Percentiles rank a stretch among this genome's conserved stretches.
phyloP scores from a whole-genome alignment of 2,329 filamentous ascomycete species.

The Fusarium cyanostomum region DNA sequence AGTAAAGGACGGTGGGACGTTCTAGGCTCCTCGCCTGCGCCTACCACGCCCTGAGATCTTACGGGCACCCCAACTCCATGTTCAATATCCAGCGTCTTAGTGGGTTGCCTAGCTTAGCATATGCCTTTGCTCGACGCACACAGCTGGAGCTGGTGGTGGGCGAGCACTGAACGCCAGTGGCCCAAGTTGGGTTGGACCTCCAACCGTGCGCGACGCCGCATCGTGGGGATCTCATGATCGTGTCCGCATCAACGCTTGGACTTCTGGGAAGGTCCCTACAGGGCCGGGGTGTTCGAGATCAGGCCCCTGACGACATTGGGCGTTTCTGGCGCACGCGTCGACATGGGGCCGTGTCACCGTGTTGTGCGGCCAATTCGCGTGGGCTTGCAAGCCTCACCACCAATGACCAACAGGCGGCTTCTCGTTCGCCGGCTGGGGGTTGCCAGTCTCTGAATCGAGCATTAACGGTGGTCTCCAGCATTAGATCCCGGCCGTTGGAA shows the following conservation, averaged over 20 bases:
- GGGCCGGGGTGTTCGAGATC: conserved; percentile 31
- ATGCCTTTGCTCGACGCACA: conserved; percentile 4
- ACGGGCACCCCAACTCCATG: conserved; percentile 14
- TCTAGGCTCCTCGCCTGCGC: conserved; percentile 37
- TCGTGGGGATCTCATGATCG: conserved; percentile 43
- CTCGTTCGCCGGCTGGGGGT: conserved; percentile 20
- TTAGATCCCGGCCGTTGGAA: conserved; percentile 35
- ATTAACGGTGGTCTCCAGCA: conserved; percentile 15
- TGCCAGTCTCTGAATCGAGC: conserved; percentile 18
- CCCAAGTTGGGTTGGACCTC: conserved; percentile 14
- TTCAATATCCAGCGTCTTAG: conserved; percentile 1
- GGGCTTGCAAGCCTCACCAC: conserved; percentile 9
- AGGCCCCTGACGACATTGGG: conserved; percentile 35
- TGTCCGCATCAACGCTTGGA: conserved; percentile 25
- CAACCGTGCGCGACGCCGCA: conserved; percentile 41
- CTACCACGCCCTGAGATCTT: conserved; percentile 25
- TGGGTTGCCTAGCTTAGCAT: conserved; percentile 24
- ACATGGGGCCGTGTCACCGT: conserved; percentile 21
- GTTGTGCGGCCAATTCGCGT: conserved; percentile 15
- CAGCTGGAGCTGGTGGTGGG: conserved; percentile 19
- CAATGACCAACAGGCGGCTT: conserved; percentile 19
- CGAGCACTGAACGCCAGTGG: conserved; percentile 14
- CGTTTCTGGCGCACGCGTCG: conserved; percentile 17
- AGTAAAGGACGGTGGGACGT: conserved; percentile 28
- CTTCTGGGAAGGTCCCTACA: conserved; percentile 28